Conservation (phyloP, 176 grass and related monocot genomes). For the Luzula sylvatica region DNA sequence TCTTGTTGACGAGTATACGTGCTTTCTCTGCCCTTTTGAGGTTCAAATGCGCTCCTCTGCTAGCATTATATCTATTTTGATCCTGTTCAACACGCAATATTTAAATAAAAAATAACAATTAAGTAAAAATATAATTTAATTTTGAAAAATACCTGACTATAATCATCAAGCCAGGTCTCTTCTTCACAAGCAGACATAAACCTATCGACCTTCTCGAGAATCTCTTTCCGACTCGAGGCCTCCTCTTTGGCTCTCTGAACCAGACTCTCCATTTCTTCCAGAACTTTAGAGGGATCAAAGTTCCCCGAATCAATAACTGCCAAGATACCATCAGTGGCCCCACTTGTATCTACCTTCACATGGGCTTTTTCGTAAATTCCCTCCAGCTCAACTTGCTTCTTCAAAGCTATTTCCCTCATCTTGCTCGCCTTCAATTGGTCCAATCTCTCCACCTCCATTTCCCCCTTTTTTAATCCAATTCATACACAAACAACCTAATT, state of each 20-base stretch:
- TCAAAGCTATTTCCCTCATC: constrained; percentile 96
- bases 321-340: constrained; percentile 67
- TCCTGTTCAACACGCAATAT: constrained; percentile 40
- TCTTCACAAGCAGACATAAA: constrained; percentile 94
- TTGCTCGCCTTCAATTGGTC: constrained; percentile 78
- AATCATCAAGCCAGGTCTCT: constrained; percentile 98
- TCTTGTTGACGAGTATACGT: constrained; percentile 81
- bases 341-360: constrained; percentile 43
- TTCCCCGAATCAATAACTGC: constrained; percentile 57
- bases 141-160: constrained; percentile 43
- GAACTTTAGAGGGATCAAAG: constrained; percentile 71
- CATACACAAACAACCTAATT: constrained; percentile 14
- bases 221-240: constrained; percentile 76
- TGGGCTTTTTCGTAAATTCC: constrained; percentile 77
- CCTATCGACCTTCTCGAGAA: constrained; percentile 79
- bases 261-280: constrained; percentile 74
- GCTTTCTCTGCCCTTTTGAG: constrained; percentile 94
- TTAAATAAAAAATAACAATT: background rate
- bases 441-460: constrained; percentile 69
- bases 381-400: constrained; percentile 78
- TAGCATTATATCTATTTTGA: constrained; percentile 91
- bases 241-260: constrained; percentile 85
- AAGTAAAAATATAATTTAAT: constrained; percentile 20
- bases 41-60: constrained; percentile 89
- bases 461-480: constrained; percentile 44